Percentiles rank a stretch among this genome's conserved stretches.
Conservation (phyloP, 495 filamentous ascomycete genomes). For the Choiromyces venosus region DNA sequence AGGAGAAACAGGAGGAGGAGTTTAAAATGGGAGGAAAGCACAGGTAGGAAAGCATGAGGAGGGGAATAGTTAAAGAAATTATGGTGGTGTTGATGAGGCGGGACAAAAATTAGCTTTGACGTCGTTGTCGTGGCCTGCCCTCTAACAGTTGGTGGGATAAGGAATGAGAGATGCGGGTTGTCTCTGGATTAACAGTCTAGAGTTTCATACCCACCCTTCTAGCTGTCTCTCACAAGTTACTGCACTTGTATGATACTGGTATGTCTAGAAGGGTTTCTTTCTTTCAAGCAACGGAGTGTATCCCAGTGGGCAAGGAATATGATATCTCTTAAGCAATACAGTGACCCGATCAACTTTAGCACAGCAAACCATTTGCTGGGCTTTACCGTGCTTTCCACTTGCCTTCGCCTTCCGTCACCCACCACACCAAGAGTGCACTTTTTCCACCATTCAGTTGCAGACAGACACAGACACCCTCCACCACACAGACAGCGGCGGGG, state of each 20-base stretch:
- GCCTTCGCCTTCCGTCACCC: neutral
- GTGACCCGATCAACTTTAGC: neutral
- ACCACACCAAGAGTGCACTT: neutral
- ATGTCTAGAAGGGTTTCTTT: neutral
- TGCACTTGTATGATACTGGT: neutral
- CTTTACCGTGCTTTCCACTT: constrained; percentile 7
- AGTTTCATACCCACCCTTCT: neutral
- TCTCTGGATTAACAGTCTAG: neutral
- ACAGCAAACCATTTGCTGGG: neutral
- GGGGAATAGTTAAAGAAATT: neutral
- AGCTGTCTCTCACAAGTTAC: neutral
- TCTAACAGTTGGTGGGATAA: neutral
- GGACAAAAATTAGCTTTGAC: neutral
- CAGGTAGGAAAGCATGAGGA: neutral
- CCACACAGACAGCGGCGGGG: neutral
- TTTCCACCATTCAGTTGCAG: neutral
- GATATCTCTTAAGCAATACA: neutral
- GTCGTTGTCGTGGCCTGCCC: neutral
- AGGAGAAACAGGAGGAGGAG: too few relatives aligned
- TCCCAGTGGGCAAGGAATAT: neutral
- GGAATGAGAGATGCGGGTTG: constrained; percentile 2
- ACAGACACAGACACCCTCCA: neutral
- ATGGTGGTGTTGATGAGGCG: neutral
- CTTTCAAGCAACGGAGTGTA: neutral
- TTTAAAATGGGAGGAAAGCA: neutral